Evolutionary conservation across 2,329 filamentous ascomycete genomes (phyloP), one percentile per base, ranked within the genome.

Genomic region (Fusarium heterosporum): DNA sequence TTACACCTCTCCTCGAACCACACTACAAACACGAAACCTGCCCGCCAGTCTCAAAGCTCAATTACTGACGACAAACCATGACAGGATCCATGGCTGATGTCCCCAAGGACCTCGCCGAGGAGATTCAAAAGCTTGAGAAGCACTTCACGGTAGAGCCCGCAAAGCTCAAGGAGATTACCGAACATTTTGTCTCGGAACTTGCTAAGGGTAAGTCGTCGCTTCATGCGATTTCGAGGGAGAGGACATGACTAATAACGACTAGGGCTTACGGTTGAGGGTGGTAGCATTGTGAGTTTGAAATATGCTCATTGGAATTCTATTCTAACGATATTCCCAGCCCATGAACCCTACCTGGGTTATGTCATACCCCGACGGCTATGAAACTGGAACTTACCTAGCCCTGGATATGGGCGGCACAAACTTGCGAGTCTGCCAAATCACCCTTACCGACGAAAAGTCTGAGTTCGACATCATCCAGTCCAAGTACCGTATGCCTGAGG

Each of bases 311-410:
- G 12, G 19, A 51, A 26, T 12, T 26, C 19, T 5, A 19, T 34
- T 52, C 58, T 76, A 74, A 63, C 77, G 42, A 12, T n/a, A 11
- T 19, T 8, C 29, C 8, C 46, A 97, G 93, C 94, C 95, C 61
- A 97, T 98, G 95, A 97, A 97, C 81, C 92, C 95, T 60, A 97
- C 94, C 55, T 97, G 95, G 95, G 93, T 96, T 66, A 93, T 97
- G 89, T 87, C 87, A 45, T 93, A 93, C 78, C 95, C 95, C 22
- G 91, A 90, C 76, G 95, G 95, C 68, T 80, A 94, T 69, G 95
- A 97, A 79, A 92, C 89, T 10, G 95, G 95, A 63, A 96, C 90
- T 14, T 97, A 89, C 78, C 84, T 98, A 38, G 93, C 95, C 55
- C 85, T 98, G 40, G 95, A 98, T 76, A 96, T 98, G 91, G 95